A percentile compares a stretch with the other conserved stretches of the same genome.
These are phyloP conservation scores for Poronia punctata DNA, from an alignment of 495 filamentous ascomycete genomes.

Conservation along the genomic window DNA sequence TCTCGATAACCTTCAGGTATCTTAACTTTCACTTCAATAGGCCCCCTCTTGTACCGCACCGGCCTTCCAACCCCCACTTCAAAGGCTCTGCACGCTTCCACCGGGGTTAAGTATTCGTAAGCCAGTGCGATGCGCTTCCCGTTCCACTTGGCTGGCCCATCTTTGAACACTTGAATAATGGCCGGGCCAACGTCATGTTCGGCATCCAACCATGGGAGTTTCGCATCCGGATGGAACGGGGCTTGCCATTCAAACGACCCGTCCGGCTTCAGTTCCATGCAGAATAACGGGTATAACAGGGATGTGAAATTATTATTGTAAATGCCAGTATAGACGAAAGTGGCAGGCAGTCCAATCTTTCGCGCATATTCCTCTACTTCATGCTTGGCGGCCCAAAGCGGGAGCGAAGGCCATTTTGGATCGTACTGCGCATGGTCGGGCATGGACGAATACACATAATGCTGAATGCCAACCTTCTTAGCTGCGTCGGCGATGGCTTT, in stretches of 20 bases:
- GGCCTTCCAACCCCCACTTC: conserved; percentile 67
- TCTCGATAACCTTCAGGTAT: conserved; percentile 85
- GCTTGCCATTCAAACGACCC: conserved; percentile 91
- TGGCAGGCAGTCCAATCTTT: conserved; percentile 73
- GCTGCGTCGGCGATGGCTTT: conserved; percentile 83
- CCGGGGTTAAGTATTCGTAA: conserved; percentile 81
- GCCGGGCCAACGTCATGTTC: conserved; percentile 97
- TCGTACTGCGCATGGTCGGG: conserved; percentile 80
- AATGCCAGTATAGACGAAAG: conserved; percentile 92
- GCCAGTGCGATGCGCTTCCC: conserved; percentile 88
- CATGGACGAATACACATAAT: conserved; percentile 96
- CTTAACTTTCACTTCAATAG: conserved; percentile 76
- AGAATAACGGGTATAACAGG: conserved; percentile 85
- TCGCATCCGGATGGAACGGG: conserved; percentile 81
- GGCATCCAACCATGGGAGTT: conserved; percentile 93
- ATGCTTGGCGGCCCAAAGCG: conserved; percentile 88
- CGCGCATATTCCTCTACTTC: conserved; percentile 86
- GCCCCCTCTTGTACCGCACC: conserved; percentile 67
- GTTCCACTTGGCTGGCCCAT: conserved; percentile 80
- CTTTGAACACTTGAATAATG: conserved; percentile 91
- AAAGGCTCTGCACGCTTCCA: conserved; percentile 75
- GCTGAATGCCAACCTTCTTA: conserved; percentile 73
- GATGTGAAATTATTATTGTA: conserved; percentile 99
- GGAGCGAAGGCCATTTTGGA: conserved; percentile 65
- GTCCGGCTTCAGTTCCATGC: conserved; percentile 77